Conservation (phyloP, 2,329 filamentous ascomycete genomes). For the Aspergillus eucalypticola region DNA sequence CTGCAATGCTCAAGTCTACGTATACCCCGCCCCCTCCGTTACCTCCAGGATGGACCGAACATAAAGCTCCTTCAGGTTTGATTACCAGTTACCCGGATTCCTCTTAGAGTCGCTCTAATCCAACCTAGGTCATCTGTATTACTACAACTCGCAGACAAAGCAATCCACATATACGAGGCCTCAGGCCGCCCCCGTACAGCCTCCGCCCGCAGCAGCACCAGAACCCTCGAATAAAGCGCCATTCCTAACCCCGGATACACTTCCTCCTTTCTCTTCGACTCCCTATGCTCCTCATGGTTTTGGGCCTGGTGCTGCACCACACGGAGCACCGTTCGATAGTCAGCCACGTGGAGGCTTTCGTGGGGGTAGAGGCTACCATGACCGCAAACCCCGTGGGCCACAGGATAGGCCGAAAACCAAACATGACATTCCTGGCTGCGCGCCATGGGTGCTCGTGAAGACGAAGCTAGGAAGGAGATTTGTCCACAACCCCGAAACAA, state of each 20-base stretch:
- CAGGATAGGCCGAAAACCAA: constrained; percentile 80
- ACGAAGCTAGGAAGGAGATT: constrained; percentile 89
- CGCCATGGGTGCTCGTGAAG: constrained; percentile 89
- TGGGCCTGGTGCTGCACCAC: constrained; percentile 14
- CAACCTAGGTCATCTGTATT: constrained; percentile 73
- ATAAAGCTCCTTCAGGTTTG: constrained; percentile 76
- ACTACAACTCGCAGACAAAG: constrained; percentile 79
- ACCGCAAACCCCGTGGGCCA: constrained; percentile 66
- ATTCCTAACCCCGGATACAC: constrained; percentile 35
- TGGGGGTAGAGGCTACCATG: constrained; percentile 57
- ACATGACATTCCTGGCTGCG: constrained; percentile 73
- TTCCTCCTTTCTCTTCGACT: constrained; percentile 40
- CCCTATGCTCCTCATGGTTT: constrained; percentile 34
- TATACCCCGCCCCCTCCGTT: constrained; percentile 68
- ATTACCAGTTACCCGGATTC: constrained; percentile 15
- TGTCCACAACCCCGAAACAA: constrained; percentile 82
- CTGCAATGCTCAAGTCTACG: constrained; percentile 73
- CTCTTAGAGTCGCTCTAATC: constrained; percentile 23
- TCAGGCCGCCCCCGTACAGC: constrained; percentile 33
- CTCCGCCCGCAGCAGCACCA: constrained; percentile 38
- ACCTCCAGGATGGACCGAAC: constrained; percentile 85
- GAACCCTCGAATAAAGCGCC: constrained; percentile 42
- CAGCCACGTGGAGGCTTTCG: constrained; percentile 49
- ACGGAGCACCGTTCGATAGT: constrained; percentile 33
- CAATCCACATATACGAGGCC: constrained; percentile 85